These are phyloP conservation scores for Fusarium napiforme DNA, from an alignment of 2,329 filamentous ascomycete genomes.

Conservation along the genomic window DNA sequence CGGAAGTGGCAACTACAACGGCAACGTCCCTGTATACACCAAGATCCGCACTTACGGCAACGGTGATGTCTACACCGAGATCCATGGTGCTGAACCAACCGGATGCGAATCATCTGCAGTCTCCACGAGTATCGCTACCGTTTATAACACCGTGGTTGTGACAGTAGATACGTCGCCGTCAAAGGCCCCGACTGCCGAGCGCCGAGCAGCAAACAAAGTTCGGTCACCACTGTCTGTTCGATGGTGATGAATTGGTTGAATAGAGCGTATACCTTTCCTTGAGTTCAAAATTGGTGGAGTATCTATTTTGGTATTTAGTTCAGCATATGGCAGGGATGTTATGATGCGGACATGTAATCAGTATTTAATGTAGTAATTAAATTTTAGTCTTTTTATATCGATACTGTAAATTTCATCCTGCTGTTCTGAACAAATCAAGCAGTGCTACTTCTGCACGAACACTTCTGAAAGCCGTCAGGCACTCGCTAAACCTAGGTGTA, in stretches of 20 bases:
- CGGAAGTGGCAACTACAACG: constrained; percentile 8
- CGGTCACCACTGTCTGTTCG: constrained; percentile 27
- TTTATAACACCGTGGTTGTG: constrained; percentile 52
- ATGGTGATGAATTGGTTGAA: constrained; percentile 16
- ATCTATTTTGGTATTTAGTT: background rate
- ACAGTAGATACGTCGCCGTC: constrained; percentile 42
- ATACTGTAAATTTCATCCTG: too few species aligned
- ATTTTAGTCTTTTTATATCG: background rate
- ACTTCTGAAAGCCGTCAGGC: background rate
- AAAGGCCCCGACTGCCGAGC: constrained; percentile 4
- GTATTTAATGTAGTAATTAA: constrained; percentile 26
- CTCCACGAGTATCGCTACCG: constrained; percentile 48
- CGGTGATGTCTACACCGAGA: constrained; percentile 21
- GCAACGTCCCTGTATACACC: constrained; percentile 26
- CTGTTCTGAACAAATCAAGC: too few species aligned
- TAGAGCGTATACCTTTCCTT: constrained; percentile 3
- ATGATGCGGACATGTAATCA: constrained; percentile 20
- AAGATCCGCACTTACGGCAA: constrained; percentile 29
- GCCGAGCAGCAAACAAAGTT: constrained; percentile 10
- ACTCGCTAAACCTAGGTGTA: background rate
- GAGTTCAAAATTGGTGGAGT: constrained; percentile 2
- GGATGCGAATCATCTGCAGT: constrained; percentile 39
- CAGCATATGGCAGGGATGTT: background rate
- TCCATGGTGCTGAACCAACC: constrained; percentile 20
- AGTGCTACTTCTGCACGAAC: background rate